A percentile compares a stretch with the other conserved stretches of the same genome.
These are phyloP conservation scores for Orbilia brochopaga DNA, from an alignment of 2,329 filamentous ascomycete genomes.

Conservation along the genomic window DNA sequence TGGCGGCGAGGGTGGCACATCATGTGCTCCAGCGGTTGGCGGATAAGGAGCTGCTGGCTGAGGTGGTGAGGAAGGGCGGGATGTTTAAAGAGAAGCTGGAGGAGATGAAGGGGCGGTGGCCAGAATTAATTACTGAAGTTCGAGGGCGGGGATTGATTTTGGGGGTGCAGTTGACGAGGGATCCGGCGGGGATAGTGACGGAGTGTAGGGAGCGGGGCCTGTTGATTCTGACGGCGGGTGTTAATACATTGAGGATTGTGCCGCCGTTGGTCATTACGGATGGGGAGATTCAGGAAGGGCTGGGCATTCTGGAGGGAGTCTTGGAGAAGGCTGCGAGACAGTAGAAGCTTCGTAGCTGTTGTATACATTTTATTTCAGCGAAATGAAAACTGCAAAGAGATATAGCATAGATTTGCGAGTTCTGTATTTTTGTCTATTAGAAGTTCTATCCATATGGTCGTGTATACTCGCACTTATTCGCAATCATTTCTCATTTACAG, in stretches of 20 bases:
- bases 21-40: conserved; percentile 81
- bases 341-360: too few species aligned
- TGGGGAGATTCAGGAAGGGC: conserved; percentile 77
- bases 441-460: too few species aligned
- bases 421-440: too few species aligned
- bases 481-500: too few species aligned
- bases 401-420: too few species aligned
- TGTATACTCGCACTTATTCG: too few species aligned
- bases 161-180: conserved; percentile 78
- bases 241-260: conserved; percentile 89
- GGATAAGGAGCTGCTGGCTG: conserved; percentile 71
- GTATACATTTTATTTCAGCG: too few species aligned
- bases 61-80: conserved; percentile 71
- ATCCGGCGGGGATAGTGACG: conserved; percentile 76
- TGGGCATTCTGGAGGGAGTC: conserved; percentile 75
- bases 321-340: conserved; percentile 19
- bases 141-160: conserved; percentile 84
- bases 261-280: conserved; percentile 82
- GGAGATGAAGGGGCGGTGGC: conserved; percentile 67
- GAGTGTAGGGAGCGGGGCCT: conserved; percentile 86
- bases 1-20: conserved; percentile 82
- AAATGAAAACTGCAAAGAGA: too few species aligned
- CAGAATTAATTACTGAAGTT: conserved; percentile 76
- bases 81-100: conserved; percentile 67
- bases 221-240: conserved; percentile 88